Conservation (phyloP, 2,329 filamentous ascomycete genomes). For the Ceratocystis variospora region DNA sequence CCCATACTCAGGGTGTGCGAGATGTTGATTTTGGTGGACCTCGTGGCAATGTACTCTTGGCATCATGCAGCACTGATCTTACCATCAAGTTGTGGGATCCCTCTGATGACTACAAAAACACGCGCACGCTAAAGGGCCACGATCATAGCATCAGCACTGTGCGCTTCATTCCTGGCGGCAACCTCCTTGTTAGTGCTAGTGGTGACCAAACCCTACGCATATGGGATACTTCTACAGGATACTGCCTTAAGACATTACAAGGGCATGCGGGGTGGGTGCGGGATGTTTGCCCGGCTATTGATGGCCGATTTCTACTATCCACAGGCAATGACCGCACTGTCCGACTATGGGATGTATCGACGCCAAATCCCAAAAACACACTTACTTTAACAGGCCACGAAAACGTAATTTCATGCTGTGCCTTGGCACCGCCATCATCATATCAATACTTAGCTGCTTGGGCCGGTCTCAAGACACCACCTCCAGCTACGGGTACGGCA, state of each 20-base stretch:
- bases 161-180: slow-evolving; percentile 76
- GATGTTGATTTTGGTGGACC: slow-evolving; percentile 87
- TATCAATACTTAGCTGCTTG: slow-evolving; percentile 66
- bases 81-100: slow-evolving; percentile 96
- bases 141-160: slow-evolving; percentile 85
- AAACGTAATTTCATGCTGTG: slow-evolving; percentile 72
- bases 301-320: slow-evolving; percentile 72
- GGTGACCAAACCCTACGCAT: slow-evolving; percentile 73
- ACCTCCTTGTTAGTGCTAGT: slow-evolving; percentile 73
- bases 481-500: slow-evolving; percentile 56
- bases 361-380: slow-evolving; percentile 53
- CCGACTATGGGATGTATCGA: slow-evolving; percentile 71
- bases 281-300: slow-evolving; percentile 66
- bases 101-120: slow-evolving; percentile 85
- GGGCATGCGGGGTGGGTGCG: slow-evolving; percentile 88
- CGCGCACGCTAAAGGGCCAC: slow-evolving; percentile 77
- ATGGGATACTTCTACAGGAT: slow-evolving; percentile 89
- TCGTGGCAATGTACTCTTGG: slow-evolving; percentile 53
- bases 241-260: slow-evolving; percentile 77
- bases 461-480: slow-evolving; percentile 71
- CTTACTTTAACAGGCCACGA: slow-evolving; percentile 75
- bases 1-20: slow-evolving; percentile 75
- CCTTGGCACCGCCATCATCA: slow-evolving; percentile 64
- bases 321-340: slow-evolving; percentile 71
- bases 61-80: slow-evolving; percentile 71